These are phyloP conservation scores for Podaxis sp. DNA, from an alignment of 768 basidiomycete genomes.

Conservation along the genomic window DNA sequence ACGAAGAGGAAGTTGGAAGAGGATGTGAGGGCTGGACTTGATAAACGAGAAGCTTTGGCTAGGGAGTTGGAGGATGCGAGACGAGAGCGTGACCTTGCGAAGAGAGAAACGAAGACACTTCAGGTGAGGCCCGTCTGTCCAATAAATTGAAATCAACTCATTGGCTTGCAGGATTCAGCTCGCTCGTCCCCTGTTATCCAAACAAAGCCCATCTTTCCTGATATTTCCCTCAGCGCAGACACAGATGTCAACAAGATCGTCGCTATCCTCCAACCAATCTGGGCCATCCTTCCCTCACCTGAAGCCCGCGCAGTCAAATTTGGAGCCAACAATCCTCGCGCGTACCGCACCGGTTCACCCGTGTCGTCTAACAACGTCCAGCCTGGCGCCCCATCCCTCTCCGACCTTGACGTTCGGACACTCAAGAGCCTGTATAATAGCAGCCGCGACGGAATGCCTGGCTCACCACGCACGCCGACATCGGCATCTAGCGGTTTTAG, in stretches of 20 bases:
- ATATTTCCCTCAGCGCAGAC: slow-evolving; percentile 21
- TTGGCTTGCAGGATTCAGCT: slow-evolving; percentile 8
- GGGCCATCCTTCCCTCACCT: slow-evolving; percentile 80
- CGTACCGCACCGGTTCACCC: slow-evolving; percentile 49
- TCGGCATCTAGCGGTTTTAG: slow-evolving; percentile 45
- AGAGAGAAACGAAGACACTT: slow-evolving; percentile 35
- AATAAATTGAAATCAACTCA: not conserved
- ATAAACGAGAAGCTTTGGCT: slow-evolving; percentile 44
- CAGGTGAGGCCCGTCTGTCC: slow-evolving; percentile 26
- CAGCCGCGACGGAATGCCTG: slow-evolving; percentile 14
- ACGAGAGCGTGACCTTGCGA: slow-evolving; percentile 49
- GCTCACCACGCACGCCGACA: slow-evolving; percentile 20
- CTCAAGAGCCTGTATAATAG: slow-evolving; percentile 77
- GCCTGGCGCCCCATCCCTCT: slow-evolving; percentile 50
- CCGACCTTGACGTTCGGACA: slow-evolving; percentile 82
- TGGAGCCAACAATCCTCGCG: slow-evolving; percentile 33
- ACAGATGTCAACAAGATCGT: slow-evolving; percentile 54
- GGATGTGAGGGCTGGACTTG: slow-evolving; percentile 42
- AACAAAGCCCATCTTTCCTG: slow-evolving; percentile 27
- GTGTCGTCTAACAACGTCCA: not conserved
- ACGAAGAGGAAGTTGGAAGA: slow-evolving; percentile 45
- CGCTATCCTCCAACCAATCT: slow-evolving; percentile 67
- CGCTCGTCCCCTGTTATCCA: slow-evolving; percentile 16
- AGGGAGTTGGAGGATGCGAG: slow-evolving; percentile 54
- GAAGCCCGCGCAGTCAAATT: slow-evolving; percentile 76